A percentile compares a stretch with the other conserved stretches of the same genome.
Evolutionary conservation across 805 yeast species (phyloP).

Genomic region (Jamesozyma rosinii): DNA sequence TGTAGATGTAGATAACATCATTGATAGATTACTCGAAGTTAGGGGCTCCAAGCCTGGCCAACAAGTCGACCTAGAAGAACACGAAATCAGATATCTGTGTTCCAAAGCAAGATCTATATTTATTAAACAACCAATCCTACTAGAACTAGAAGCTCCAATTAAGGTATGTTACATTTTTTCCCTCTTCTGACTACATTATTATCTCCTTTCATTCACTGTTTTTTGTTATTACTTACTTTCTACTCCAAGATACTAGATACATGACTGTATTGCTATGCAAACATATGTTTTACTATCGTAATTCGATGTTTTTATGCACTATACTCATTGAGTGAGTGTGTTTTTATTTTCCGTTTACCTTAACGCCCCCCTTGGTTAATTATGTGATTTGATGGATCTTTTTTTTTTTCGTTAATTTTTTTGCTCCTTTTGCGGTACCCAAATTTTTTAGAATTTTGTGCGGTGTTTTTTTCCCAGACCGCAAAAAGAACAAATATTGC

Average conservation of each 20-base stretch:
- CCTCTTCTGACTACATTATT: neutral
- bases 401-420: too few species aligned
- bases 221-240: neutral
- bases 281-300: too few species aligned
- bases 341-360: neutral
- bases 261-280: too few species aligned
- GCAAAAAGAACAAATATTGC: too few species aligned
- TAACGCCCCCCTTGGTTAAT: neutral
- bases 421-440: slow-evolving; percentile 1
- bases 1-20: slow-evolving; percentile 93
- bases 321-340: neutral
- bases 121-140: slow-evolving; percentile 91
- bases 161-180: slow-evolving; percentile 44
- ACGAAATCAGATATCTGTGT: slow-evolving; percentile 89
- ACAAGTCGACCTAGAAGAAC: slow-evolving; percentile 87
- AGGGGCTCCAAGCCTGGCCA: slow-evolving; percentile 98
- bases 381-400: neutral
- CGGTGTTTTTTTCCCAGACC: slow-evolving; percentile 1
- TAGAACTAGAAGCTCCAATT: slow-evolving; percentile 95
- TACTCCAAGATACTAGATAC: neutral
- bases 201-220: neutral
- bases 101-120: slow-evolving; percentile 97
- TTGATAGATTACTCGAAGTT: slow-evolving; percentile 92
- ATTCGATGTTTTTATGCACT: neutral
- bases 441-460: neutral